phyloP scores from a whole-genome alignment of 768 basidiomycete genomes.

The Coprinopsis cinerea region DNA sequence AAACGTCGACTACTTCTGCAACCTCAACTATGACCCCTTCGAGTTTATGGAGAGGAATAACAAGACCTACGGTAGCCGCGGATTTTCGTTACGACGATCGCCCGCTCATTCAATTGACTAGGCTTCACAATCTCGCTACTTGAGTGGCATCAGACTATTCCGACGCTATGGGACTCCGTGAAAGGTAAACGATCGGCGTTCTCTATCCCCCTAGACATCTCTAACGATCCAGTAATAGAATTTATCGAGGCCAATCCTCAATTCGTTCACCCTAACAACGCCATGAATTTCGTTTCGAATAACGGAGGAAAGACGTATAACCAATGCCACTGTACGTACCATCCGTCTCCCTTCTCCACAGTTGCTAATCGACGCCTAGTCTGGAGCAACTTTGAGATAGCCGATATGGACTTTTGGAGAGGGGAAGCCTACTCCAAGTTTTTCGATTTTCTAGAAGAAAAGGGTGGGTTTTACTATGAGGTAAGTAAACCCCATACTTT shows the following conservation, averaged over 20 bases:
- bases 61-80: constrained; percentile 36
- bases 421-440: constrained; percentile 76
- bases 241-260: constrained; percentile 62
- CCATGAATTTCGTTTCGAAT: constrained; percentile 70
- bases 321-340: constrained; percentile 55
- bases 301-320: constrained; percentile 62
- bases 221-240: constrained; percentile 33
- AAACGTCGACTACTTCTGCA: constrained; percentile 69
- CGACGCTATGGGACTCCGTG: constrained; percentile 70
- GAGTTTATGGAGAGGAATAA: constrained; percentile 66
- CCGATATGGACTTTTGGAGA: constrained; percentile 85
- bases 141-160: constrained; percentile 78
- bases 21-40: constrained; percentile 79
- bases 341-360: not conserved
- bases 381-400: constrained; percentile 94
- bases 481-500: constrained; percentile 27
- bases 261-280: constrained; percentile 56
- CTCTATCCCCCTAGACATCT: not conserved
- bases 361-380: constrained; percentile 33
- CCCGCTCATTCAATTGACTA: constrained; percentile 19
- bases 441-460: constrained; percentile 75
- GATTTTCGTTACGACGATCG: not conserved
- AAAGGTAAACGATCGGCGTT: constrained; percentile 43
- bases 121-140: constrained; percentile 76
- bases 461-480: constrained; percentile 92